Conservation (phyloP, 495 filamentous ascomycete genomes). For the Neurospora sp. region DNA sequence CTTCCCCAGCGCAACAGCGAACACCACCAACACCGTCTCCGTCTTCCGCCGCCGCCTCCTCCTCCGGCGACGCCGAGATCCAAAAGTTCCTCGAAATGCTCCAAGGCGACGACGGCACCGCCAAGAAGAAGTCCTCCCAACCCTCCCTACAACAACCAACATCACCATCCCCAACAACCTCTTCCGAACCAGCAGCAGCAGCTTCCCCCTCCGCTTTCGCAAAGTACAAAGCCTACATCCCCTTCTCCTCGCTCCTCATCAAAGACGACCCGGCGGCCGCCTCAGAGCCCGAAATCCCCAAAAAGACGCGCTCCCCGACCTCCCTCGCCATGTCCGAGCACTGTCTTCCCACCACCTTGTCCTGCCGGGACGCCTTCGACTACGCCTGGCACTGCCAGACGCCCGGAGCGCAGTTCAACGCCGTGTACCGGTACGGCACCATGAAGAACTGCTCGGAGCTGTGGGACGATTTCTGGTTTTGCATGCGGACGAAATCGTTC, state of each 20-base stretch:
- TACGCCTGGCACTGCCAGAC: constrained; percentile 92
- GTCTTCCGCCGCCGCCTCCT: constrained; percentile 8
- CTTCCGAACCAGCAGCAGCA: not conserved
- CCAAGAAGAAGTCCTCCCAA: constrained; percentile 1
- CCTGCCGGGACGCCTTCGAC: constrained; percentile 86
- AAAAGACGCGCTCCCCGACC: constrained; percentile 7
- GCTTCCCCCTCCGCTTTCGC: constrained; percentile 10
- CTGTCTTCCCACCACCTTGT: constrained; percentile 70
- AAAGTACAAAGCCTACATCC: not conserved
- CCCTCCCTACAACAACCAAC: constrained; percentile 3
- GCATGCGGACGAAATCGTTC: constrained; percentile 51
- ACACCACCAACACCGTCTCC: constrained; percentile 4
- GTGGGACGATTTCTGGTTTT: constrained; percentile 90
- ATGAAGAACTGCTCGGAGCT: constrained; percentile 65
- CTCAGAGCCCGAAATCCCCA: constrained; percentile 2
- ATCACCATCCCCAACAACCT: not conserved
- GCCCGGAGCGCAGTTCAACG: constrained; percentile 71
- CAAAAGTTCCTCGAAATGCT: constrained; percentile 32
- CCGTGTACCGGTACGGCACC: constrained; percentile 73
- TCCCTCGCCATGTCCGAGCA: constrained; percentile 40
- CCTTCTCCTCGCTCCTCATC: constrained; percentile 2
- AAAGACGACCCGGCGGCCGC: constrained; percentile 11
- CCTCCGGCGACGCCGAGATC: constrained; percentile 28
- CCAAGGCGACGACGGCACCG: constrained; percentile 13
- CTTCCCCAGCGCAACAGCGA: not conserved